Evolutionary conservation across 768 basidiomycete genomes (phyloP).

Genomic region (Mycena amicta): DNA sequence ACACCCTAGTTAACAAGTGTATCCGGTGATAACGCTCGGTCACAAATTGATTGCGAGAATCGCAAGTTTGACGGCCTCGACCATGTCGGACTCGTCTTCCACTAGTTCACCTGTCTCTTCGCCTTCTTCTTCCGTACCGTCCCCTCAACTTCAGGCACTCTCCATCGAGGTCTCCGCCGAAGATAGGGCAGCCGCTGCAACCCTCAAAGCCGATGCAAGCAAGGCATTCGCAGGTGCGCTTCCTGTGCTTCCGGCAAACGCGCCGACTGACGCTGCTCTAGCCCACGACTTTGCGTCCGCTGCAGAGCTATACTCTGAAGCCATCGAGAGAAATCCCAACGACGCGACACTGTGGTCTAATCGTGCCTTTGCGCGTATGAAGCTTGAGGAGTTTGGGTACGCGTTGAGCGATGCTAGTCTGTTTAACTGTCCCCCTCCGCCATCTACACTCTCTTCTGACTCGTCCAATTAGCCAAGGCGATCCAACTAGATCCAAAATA

Average conservation of each 20-base stretch:
- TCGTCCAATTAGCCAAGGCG: slow-evolving; percentile 62
- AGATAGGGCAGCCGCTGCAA: slow-evolving; percentile 66
- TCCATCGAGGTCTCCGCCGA: slow-evolving; percentile 59
- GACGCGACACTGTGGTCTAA: slow-evolving; percentile 95
- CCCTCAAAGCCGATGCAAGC: slow-evolving; percentile 86
- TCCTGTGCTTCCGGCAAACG: not conserved
- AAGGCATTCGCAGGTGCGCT: slow-evolving; percentile 75
- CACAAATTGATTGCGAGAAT: no score
- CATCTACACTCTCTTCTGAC: not conserved
- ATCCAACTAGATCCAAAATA: slow-evolving; percentile 88
- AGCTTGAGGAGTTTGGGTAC: slow-evolving; percentile 91
- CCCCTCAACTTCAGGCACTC: slow-evolving; percentile 59
- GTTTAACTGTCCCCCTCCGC: no score
- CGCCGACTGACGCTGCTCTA: slow-evolving; percentile 24
- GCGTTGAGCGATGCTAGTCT: slow-evolving; percentile 85
- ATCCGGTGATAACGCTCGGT: no score
- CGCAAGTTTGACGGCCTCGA: slow-evolving; percentile 27
- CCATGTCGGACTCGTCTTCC: slow-evolving; percentile 34
- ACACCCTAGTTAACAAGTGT: no score
- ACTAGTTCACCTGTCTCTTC: slow-evolving; percentile 53
- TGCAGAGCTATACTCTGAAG: slow-evolving; percentile 76
- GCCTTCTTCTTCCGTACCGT: slow-evolving; percentile 57
- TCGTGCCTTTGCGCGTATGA: slow-evolving; percentile 89
- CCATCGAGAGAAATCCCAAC: slow-evolving; percentile 84
- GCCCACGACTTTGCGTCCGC: slow-evolving; percentile 80